Conservation (phyloP, 257 asterid species). For the Nicotiana noctiflora region DNA sequence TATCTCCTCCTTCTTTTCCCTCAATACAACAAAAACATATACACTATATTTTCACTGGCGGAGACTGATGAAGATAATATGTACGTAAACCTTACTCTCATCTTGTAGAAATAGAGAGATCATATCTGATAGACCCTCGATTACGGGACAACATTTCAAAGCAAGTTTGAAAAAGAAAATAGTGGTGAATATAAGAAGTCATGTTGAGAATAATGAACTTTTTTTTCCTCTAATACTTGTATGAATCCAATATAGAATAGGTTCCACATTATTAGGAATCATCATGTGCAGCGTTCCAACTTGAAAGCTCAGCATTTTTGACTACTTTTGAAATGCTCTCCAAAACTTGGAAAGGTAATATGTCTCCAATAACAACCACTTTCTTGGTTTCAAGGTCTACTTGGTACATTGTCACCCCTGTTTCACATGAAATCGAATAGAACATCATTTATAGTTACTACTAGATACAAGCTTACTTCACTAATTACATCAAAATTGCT, state of each 20-base stretch:
- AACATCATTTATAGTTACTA: background rate
- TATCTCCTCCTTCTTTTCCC: too few relatives aligned
- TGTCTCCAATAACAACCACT: constrained; percentile 81
- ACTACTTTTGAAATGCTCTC: constrained; percentile 75
- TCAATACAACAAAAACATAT: too few relatives aligned
- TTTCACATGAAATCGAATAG: background rate
- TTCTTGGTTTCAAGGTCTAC: constrained; percentile 73
- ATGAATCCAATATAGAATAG: background rate
- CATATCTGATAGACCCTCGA: too few relatives aligned
- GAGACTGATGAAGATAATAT: too few relatives aligned
- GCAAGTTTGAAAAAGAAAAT: too few relatives aligned
- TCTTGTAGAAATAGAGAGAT: rapidly evolving
- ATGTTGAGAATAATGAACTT: too few relatives aligned
- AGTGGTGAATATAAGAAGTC: too few relatives aligned
- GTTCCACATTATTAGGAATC: background rate
- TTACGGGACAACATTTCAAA: too few relatives aligned
- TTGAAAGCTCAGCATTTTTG: constrained; percentile 62
- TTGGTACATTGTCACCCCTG: constrained; percentile 74
- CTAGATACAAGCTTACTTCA: background rate
- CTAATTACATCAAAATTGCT: background rate
- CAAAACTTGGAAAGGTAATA: constrained; percentile 66
- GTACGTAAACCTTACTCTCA: rapidly evolving
- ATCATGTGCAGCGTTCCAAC: constrained; percentile 7
- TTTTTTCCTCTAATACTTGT: background rate
- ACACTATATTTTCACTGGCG: too few relatives aligned